phyloP scores from a whole-genome alignment of 176 grass and related monocot genomes.

The Paspalum vaginatum region DNA sequence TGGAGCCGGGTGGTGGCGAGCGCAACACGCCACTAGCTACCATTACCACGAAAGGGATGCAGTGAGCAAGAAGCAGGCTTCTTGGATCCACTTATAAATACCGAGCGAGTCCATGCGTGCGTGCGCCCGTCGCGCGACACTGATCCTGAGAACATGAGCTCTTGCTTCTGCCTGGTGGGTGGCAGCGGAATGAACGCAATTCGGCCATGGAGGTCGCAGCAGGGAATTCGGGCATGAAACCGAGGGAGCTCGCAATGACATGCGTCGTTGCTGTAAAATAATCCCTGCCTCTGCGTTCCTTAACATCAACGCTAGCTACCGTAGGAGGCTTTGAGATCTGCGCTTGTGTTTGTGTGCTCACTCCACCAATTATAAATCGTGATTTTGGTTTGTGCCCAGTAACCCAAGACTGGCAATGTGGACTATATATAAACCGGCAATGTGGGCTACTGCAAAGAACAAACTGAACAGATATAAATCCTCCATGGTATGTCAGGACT shows the following conservation, averaged over 20 bases:
- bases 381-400: not conserved
- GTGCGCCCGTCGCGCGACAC: conserved; percentile 15
- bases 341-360: conserved; percentile 2
- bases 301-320: conserved; percentile 32
- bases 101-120: conserved; percentile 1
- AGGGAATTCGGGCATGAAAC: not conserved
- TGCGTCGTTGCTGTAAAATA: conserved; percentile 18
- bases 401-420: conserved; percentile 6
- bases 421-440: too few relatives aligned
- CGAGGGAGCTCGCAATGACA: conserved; percentile 38
- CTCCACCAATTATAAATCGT: not conserved
- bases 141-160: conserved; percentile 36
- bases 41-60: conserved; percentile 33
- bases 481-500: too few relatives aligned
- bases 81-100: conserved; percentile 33
- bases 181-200: conserved; percentile 2
- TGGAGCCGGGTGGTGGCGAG: not conserved
- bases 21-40: not conserved
- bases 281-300: conserved; percentile 18
- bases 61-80: conserved; percentile 42
- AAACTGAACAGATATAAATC: too few relatives aligned
- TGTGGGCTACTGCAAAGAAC: too few relatives aligned
- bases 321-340: conserved; percentile 28
- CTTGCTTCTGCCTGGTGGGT: conserved; percentile 18
- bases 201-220: not conserved